A percentile compares a stretch with the other conserved stretches of the same genome.
phyloP scores from a whole-genome alignment of 2,329 filamentous ascomycete genomes.

The Cercospora zeae-maydis region DNA sequence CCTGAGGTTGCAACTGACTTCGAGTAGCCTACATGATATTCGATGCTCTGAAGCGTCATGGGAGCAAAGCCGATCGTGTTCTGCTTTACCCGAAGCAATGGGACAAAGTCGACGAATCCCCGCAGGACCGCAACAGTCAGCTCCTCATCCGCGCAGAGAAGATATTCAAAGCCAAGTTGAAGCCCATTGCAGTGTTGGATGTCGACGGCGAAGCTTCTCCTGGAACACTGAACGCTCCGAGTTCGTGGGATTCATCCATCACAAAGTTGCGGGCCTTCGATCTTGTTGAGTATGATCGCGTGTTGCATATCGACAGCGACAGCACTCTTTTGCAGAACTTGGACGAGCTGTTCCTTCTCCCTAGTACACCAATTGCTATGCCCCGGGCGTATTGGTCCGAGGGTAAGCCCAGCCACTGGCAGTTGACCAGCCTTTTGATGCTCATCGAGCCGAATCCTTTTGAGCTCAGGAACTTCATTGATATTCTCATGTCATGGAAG shows the following conservation, averaged over 20 bases:
- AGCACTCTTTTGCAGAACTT: constrained; percentile 59
- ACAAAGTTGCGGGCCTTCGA: constrained; percentile 69
- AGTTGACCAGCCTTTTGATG: constrained; percentile 60
- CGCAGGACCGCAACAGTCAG: constrained; percentile 28
- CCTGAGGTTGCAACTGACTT: background rate
- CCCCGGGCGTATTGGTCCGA: constrained; percentile 69
- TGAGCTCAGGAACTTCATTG: constrained; percentile 49
- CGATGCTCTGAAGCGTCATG: constrained; percentile 42
- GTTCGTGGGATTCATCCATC: constrained; percentile 55
- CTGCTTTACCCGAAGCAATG: constrained; percentile 45
- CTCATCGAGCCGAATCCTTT: constrained; percentile 57
- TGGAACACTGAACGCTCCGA: constrained; percentile 36
- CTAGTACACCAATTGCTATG: constrained; percentile 57
- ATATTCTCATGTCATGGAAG: constrained; percentile 34
- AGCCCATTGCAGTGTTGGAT: constrained; percentile 45
- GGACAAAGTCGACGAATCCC: constrained; percentile 39
- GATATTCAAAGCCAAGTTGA: constrained; percentile 49
- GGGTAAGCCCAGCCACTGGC: constrained; percentile 40
- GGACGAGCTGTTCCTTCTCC: constrained; percentile 69
- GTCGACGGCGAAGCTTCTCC: constrained; percentile 27
- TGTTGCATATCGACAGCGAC: constrained; percentile 62
- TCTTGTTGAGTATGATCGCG: constrained; percentile 59
- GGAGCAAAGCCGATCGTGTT: constrained; percentile 46
- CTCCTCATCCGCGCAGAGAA: constrained; percentile 42
- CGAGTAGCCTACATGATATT: constrained; percentile 38